Conservation (phyloP, 1,139 yeast species). For the Saccharomyces hybrid region DNA sequence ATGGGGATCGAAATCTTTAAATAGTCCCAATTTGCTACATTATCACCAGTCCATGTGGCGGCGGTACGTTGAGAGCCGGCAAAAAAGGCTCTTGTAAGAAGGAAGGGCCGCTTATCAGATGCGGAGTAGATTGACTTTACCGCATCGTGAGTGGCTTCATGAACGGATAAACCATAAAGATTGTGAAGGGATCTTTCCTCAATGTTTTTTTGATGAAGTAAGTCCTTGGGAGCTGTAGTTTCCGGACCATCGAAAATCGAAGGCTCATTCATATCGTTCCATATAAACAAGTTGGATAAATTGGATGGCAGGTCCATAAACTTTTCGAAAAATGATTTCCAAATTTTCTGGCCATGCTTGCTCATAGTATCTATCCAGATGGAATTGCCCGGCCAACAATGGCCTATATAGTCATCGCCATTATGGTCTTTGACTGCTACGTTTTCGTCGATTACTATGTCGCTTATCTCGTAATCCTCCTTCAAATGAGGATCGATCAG, state of each 20-base stretch:
- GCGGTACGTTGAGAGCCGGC: constrained; percentile 89
- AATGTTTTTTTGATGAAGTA: constrained; percentile 68
- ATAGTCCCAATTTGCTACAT: constrained; percentile 88
- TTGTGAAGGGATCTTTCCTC: constrained; percentile 93
- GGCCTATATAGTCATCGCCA: constrained; percentile 60
- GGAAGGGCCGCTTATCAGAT: constrained; percentile 64
- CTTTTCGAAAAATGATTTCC: constrained; percentile 46
- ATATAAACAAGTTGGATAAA: constrained; percentile 55
- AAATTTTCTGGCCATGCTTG: constrained; percentile 51
- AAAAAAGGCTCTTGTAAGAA: constrained; percentile 79
- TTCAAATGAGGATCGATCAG: constrained; percentile 92
- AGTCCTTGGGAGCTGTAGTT: constrained; percentile 77
- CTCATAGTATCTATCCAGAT: constrained; percentile 85
- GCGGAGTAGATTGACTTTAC: constrained; percentile 44
- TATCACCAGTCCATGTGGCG: constrained; percentile 98
- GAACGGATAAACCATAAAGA: constrained; percentile 69
- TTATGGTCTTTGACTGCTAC: constrained; percentile 41
- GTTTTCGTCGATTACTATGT: constrained; percentile 38
- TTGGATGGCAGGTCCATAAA: constrained; percentile 45
- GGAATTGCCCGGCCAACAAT: constrained; percentile 98
- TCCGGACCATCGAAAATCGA: constrained; percentile 94
- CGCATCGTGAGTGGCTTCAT: constrained; percentile 70
- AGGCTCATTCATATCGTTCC: constrained; percentile 99
- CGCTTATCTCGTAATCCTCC: constrained; percentile 57
- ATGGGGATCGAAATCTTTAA: constrained; percentile 76